Percentiles rank a stretch among this genome's conserved stretches.
These are phyloP conservation scores for Trifolium subterraneum DNA, from an alignment of 306 rosid genomes.

Conservation along the genomic window DNA sequence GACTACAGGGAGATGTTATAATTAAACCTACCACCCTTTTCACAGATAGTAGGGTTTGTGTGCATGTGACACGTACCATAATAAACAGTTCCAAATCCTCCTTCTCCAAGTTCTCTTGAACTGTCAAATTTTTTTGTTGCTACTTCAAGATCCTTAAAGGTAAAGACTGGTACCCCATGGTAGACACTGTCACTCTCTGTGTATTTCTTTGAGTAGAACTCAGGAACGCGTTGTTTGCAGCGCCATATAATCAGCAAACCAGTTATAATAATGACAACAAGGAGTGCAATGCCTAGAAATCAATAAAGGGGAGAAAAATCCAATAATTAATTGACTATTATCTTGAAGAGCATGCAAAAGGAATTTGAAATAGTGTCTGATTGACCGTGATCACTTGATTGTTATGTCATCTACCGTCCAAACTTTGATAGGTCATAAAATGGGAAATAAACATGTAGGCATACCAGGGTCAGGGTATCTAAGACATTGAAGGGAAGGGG, in stretches of 20 bases:
- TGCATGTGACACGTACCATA: constrained; percentile 35
- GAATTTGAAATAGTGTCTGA: not conserved
- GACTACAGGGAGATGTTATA: not conserved
- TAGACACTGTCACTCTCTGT: constrained; percentile 30
- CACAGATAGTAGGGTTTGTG: not conserved
- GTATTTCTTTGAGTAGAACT: constrained; percentile 7
- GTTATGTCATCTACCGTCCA: not conserved
- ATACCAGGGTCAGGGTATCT: too few relatives aligned
- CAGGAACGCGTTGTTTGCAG: not conserved
- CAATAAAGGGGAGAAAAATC: not conserved
- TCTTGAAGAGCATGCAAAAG: not conserved
- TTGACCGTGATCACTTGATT: constrained; percentile 10
- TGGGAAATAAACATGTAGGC: not conserved
- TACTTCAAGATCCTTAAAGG: constrained; percentile 51
- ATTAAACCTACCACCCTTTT: not conserved
- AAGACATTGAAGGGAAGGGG: not conserved
- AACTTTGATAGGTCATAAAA: not conserved
- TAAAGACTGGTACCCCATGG: constrained; percentile 46
- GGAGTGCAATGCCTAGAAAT: constrained; percentile 45
- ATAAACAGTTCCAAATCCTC: constrained; percentile 53
- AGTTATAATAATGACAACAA: constrained; percentile 5
- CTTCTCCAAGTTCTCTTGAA: constrained; percentile 68
- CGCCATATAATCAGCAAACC: constrained; percentile 40
- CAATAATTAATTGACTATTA: not conserved
- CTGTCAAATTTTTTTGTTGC: constrained; percentile 67